Base-by-base conservation (phyloP, 352 stramenopile species). In the Pythium rishiriense region DNA sequence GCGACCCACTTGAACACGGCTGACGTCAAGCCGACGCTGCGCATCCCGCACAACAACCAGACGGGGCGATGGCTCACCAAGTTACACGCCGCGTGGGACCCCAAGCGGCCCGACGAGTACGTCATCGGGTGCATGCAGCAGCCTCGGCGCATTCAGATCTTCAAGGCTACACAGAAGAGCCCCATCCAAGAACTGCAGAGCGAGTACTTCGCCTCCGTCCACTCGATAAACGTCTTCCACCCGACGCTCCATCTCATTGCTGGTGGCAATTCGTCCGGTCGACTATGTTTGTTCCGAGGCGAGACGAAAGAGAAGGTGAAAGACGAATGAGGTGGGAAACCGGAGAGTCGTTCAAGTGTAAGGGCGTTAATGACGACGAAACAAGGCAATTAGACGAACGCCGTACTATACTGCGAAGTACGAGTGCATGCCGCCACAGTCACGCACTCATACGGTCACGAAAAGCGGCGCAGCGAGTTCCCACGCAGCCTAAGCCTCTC, bases 201-300 rank as follows among this genome's bases (percentile, higher is more conserved):
- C 59, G 74, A 89, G 42, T 76, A 79, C 41, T 87, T 94, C 41
- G 78, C 72, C 1, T 96, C 87, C 19, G 84, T 97, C 25, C 85
- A 94, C 68, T 96, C 88, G 21, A 90, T 95, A 67, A 94, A 95
- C 63, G 75, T 80, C 3, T 94, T 96, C 67, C 88, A 97, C 61
- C 86, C 87, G 25, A 78, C 78, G 46, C 64, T 87, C 28, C 71
- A 90, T 31, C 62, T 84, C 9, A 86, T 97, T 51, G 79, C 76
- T 1, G 81, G 87, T 6, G 84, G 85, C 24, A 97, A 96, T 62
- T 93, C 80, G 4, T 93, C 81, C 3, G 85, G 87, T 0, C 69
- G 87, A 17, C 59, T 92, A 29, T 75, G 78, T 51, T 60, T 94
- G 9, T 94, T 83, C 75, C 69, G 81, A 37, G 63, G 74, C 37